Percentiles rank a stretch among this genome's conserved stretches.
Conservation (phyloP, 306 rosid genomes). For the Rubus parviflorus region DNA sequence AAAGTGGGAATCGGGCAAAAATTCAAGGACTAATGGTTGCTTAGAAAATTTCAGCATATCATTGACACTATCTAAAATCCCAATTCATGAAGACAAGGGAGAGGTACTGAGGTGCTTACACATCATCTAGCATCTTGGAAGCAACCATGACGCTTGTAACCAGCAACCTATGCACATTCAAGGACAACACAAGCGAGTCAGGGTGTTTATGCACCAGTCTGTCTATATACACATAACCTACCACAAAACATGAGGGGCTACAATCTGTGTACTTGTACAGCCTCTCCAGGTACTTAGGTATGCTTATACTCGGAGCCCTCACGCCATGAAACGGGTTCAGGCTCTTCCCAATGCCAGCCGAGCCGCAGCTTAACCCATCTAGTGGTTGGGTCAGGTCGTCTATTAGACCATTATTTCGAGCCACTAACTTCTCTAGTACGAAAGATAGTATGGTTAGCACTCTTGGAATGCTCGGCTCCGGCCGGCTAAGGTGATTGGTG, state of each 20-base stretch:
- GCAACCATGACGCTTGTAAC: slow-evolving; percentile 84
- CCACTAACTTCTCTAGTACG: slow-evolving; percentile 63
- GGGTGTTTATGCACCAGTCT: slow-evolving; percentile 74
- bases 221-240: slow-evolving; percentile 83
- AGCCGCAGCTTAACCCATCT: slow-evolving; percentile 33
- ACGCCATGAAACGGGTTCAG: slow-evolving; percentile 75
- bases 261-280: slow-evolving; percentile 81
- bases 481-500: slow-evolving; percentile 41
- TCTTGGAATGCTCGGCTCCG: slow-evolving; percentile 57
- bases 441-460: slow-evolving; percentile 65
- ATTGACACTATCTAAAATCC: background rate
- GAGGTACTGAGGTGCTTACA: slow-evolving; percentile 49
- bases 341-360: slow-evolving; percentile 48
- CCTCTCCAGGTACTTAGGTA: slow-evolving; percentile 90
- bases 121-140: slow-evolving; percentile 93
- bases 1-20: background rate
- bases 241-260: slow-evolving; percentile 94
- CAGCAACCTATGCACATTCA: slow-evolving; percentile 79
- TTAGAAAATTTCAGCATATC: background rate
- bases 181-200: slow-evolving; percentile 72
- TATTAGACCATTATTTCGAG: slow-evolving; percentile 57
- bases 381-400: slow-evolving; percentile 40
- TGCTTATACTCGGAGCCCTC: slow-evolving; percentile 78
- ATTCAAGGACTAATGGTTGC: background rate
- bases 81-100: background rate